Evolutionary conservation across 2,329 filamentous ascomycete species (phyloP).

Genomic region (Chaetothyriales sp.): DNA sequence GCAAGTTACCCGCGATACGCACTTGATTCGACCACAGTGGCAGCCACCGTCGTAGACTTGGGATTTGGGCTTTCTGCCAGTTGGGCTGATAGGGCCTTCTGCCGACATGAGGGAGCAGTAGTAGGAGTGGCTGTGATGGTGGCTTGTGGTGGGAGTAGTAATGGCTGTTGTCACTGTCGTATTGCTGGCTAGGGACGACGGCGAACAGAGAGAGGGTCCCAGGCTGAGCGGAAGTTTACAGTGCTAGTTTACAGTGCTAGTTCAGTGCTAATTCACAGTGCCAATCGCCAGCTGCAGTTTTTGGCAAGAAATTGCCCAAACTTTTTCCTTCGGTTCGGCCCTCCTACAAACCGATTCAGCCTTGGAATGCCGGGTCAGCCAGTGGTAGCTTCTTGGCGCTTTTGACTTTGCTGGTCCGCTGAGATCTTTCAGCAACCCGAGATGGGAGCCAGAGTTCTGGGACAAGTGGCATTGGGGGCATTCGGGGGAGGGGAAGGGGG

Average conservation of each 20-base stretch:
- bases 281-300: too few relatives aligned
- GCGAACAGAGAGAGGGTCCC: neutral
- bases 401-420: neutral
- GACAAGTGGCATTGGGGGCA: neutral
- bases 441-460: neutral
- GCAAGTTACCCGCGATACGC: neutral
- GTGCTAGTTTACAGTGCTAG: too few relatives aligned
- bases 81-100: slow-evolving; percentile 10
- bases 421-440: neutral
- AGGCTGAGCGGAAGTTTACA: too few relatives aligned
- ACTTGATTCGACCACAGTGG: slow-evolving; percentile 16
- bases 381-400: neutral
- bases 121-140: too few relatives aligned
- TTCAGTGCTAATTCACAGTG: too few relatives aligned
- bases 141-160: too few relatives aligned
- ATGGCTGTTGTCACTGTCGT: too few relatives aligned
- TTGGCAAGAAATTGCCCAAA: too few relatives aligned
- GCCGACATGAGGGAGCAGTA: neutral
- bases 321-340: too few relatives aligned
- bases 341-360: neutral
- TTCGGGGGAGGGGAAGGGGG: too few relatives aligned
- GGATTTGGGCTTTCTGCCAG: slow-evolving; percentile 11
- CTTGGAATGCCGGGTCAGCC: neutral
- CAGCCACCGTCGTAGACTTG: slow-evolving; percentile 16
- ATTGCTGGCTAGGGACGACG: too few relatives aligned